These are phyloP conservation scores for Torulaspora delbrueckii DNA, from an alignment of 805 yeast species.

Conservation along the genomic window DNA sequence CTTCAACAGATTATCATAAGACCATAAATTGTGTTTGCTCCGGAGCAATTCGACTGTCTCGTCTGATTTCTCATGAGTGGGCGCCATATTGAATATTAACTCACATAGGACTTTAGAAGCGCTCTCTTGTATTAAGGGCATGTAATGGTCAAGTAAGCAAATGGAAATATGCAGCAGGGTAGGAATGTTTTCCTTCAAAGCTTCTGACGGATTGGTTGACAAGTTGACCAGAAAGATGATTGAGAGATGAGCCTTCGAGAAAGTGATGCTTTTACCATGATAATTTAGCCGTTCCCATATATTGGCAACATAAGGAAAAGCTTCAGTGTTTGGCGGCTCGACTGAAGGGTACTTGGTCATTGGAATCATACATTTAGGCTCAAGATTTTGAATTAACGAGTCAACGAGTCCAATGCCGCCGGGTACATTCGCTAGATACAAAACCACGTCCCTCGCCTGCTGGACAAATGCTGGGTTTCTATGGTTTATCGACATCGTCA, in stretches of 20 bases:
- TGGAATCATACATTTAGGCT: conserved; percentile 89
- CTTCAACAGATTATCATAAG: conserved; percentile 75
- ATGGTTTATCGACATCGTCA: conserved; percentile 61
- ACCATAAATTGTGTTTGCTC: conserved; percentile 58
- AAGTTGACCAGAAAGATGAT: conserved; percentile 81
- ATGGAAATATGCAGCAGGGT: conserved; percentile 72
- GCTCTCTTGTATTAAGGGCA: conserved; percentile 76
- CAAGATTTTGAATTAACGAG: conserved; percentile 60
- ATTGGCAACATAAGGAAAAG: conserved; percentile 73
- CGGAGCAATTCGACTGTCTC: conserved; percentile 56
- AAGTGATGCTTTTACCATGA: conserved; percentile 62
- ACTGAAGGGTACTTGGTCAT: conserved; percentile 39
- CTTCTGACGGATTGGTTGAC: conserved; percentile 60
- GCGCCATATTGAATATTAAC: conserved; percentile 57
- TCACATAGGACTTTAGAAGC: conserved; percentile 73
- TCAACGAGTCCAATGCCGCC: conserved; percentile 54
- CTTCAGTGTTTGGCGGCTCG: conserved; percentile 35
- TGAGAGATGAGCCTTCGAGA: conserved; percentile 84
- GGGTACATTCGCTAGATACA: conserved; percentile 55
- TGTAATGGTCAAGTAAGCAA: conserved; percentile 82
- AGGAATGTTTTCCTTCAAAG: conserved; percentile 58
- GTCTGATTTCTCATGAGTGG: conserved; percentile 48
- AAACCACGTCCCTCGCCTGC: conserved; percentile 73
- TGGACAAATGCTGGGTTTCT: conserved; percentile 73
- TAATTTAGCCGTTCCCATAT: conserved; percentile 52